These are phyloP conservation scores for Mycena leptocephala DNA, from an alignment of 768 basidiomycete species.

Conservation along the genomic window DNA sequence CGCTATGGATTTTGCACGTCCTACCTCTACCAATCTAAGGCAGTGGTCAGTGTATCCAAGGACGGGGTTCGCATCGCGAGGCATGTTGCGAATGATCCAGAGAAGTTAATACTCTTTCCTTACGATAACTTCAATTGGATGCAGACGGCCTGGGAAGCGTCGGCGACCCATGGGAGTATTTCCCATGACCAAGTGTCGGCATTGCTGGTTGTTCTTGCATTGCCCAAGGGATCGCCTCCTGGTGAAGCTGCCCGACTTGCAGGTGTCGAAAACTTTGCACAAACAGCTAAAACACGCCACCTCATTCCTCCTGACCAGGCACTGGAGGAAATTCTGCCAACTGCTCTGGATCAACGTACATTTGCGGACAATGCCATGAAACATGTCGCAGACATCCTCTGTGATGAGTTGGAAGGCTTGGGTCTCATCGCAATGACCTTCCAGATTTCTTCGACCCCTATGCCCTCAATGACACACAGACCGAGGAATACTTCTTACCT, in stretches of 20 bases:
- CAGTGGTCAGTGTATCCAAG: background rate
- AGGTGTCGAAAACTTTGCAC: background rate
- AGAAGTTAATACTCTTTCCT: background rate
- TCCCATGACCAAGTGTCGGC: background rate
- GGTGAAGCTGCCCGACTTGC: background rate
- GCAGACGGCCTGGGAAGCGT: background rate
- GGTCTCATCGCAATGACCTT: background rate
- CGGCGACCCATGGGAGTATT: background rate
- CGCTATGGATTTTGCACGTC: background rate
- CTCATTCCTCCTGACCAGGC: background rate
- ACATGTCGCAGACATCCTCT: background rate
- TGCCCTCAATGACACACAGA: background rate
- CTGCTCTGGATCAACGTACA: background rate
- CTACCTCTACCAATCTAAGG: background rate
- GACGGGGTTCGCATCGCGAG: background rate
- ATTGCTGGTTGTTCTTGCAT: background rate
- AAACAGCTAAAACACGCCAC: background rate
- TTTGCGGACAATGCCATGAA: background rate
- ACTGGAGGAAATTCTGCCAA: background rate
- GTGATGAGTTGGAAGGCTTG: background rate
- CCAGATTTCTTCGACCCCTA: conserved; percentile 2
- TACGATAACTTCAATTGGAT: background rate
- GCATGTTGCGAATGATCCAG: background rate
- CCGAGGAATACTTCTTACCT: background rate
- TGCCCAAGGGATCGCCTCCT: background rate